Evolutionary conservation across 1,284 basidiomycete genomes (phyloP).

Genomic region (Ceratorhiza oryzae-sativae): DNA sequence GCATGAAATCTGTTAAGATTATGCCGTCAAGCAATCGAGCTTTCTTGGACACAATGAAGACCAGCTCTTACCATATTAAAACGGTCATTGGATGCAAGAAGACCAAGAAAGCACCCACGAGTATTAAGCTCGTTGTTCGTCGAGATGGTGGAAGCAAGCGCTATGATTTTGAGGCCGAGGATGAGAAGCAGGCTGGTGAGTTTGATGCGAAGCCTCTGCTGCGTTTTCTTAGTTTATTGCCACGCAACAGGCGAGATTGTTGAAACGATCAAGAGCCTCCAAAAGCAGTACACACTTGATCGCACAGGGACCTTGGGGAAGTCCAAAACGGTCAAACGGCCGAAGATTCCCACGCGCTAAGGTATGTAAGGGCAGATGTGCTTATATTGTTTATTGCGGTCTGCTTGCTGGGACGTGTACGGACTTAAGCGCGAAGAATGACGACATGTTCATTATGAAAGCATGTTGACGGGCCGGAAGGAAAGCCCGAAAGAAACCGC

Average conservation of each 20-base stretch:
- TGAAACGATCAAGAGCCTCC: slow-evolving; percentile 67
- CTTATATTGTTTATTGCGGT: slow-evolving; percentile 15
- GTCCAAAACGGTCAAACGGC: slow-evolving; percentile 36
- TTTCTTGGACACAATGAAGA: slow-evolving; percentile 88
- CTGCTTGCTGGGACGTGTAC: slow-evolving; percentile 11
- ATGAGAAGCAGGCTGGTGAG: slow-evolving; percentile 77
- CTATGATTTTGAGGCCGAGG: slow-evolving; percentile 98
- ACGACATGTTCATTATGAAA: slow-evolving; percentile 39
- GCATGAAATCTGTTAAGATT: slow-evolving; percentile 61
- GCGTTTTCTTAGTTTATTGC: slow-evolving; percentile 2
- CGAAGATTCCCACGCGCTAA: slow-evolving; percentile 17
- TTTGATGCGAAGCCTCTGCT: background rate
- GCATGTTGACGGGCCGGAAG: slow-evolving; percentile 20
- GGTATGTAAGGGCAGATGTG: slow-evolving; percentile 8
- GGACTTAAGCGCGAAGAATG: slow-evolving; percentile 26
- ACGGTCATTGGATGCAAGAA: slow-evolving; percentile 85
- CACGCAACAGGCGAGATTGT: slow-evolving; percentile 71
- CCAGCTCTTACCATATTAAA: slow-evolving; percentile 91
- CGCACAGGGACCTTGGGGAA: slow-evolving; percentile 35
- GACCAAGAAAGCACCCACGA: slow-evolving; percentile 77
- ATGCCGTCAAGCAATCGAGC: slow-evolving; percentile 85
- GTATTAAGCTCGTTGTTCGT: slow-evolving; percentile 85
- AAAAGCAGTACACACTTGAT: slow-evolving; percentile 48
- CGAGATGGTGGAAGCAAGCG: slow-evolving; percentile 81
- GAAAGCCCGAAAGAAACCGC: slow-evolving; percentile 19